Base-by-base conservation (phyloP, 441 rosid genomes). In the Brassica hybrid region DNA sequence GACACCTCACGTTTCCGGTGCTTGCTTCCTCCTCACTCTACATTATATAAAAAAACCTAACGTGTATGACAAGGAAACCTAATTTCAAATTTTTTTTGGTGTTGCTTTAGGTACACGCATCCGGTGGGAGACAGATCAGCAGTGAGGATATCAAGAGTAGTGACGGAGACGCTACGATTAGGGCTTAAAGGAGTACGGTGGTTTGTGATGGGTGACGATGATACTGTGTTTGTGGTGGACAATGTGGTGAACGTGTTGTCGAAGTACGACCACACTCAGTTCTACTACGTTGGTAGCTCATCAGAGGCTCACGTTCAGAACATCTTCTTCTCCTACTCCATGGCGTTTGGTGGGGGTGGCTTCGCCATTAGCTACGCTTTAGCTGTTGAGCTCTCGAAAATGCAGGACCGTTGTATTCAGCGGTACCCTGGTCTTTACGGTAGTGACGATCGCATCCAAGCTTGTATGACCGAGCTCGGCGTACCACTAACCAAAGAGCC, bases 171-270 rank as follows among this genome's bases (percentile, higher is more conserved):
- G 13, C 76, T 88, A 38, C 80, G 85, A 79, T 82, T 91, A 7
- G 92, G 96, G 4, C 77, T 86, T 83, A 71, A 88, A 83, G 93
- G 89, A 6, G 90, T 93, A 19, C 79, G 93, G 69, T 92, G 96
- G 98, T 93, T 90, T 36, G 96, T 93, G 21, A 95, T 93, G 97
- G 98, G 95, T 7, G 98, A 95, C 25, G 99, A 95, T 12, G 98
- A 95, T 32, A 93, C 98, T 0, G 86, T 93, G n/a, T 95, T 93
- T 54, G 36, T 93, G 8, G 91, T 83, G 16, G 96, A 93, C 9
- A 91, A 91, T 76, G 89, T 89, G 70, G 92, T 88, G 0, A 87
- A 89, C 8, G 86, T 88, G 1, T 85, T 91, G 0, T 84, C 90
- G 0, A 93, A 91, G 59, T 91, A 93, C 59, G 94, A 91, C 64